Evolutionary conservation across 2,329 filamentous ascomycete species (phyloP), one percentile per base, ranked within the genome.

Genomic region (Aspergillus sp.): DNA sequence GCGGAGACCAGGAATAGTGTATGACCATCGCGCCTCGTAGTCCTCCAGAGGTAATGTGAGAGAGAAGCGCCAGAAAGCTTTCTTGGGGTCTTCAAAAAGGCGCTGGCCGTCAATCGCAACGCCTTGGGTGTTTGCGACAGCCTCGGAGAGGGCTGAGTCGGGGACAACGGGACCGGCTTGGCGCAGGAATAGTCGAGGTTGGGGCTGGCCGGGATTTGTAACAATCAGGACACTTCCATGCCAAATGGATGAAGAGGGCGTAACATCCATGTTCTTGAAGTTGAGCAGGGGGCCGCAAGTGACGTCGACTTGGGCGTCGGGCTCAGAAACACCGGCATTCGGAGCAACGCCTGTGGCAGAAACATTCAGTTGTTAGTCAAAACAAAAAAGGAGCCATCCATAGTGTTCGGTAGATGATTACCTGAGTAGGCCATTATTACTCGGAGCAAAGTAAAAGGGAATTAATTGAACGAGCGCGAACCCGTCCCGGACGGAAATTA

Each of bases 181-280:
- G 58, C 71, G 72, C 62, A 77, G 74, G 24, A 80, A 79, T 41
- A 96, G 86, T 61, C 82, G 77, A 1, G 83, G 81, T 61, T 85
- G 82, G 19, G 79, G 78, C 68, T 84, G 86, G 22, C 89, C 89
- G 4, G 91, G 89, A 51, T 83, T 86, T 15, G 88, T 89, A 52
- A 97, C 91, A 50, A 97, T 79, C 66, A 97, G 78, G 7, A 96
- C 89, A 72, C 91, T 96, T 57, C 93, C 93, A 66, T 90, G 81
- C 93, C 93, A 98, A 47, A 68, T 66, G 11, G 73, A 64, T 2
- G 70, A 63, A 24, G 68, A 60, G 11, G 61, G 60, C 40, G 72
- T 64, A 48, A 72, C 66, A 54, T 72, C 67, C 79, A 80, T 72
- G 75, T 75, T 70, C 75, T 80, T 69, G 71, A 79, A 76, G 61